Percentiles rank a stretch among this genome's conserved stretches.
Evolutionary conservation across 768 basidiomycete genomes (phyloP).

Genomic region (Tylopilus plumbeoviolaceoides): DNA sequence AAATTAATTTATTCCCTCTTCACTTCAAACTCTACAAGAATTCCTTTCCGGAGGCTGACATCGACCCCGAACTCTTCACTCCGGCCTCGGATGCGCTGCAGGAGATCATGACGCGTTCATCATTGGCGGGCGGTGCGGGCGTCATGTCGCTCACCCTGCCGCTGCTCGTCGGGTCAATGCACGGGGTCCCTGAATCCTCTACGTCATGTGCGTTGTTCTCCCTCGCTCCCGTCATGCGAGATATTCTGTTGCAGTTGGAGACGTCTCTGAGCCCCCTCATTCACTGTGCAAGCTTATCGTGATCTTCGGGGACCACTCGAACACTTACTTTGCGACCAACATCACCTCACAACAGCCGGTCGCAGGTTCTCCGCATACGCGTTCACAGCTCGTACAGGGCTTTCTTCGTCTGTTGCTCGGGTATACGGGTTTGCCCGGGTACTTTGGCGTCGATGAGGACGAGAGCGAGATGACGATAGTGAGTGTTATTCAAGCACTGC

Average conservation of each 20-base stretch:
- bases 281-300: conserved; percentile 78
- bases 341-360: too few species aligned
- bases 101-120: too few species aligned
- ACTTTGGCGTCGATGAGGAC: too few species aligned
- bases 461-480: too few species aligned
- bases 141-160: conserved; percentile 77
- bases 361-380: too few species aligned
- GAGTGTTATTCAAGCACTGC: too few species aligned
- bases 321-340: too few species aligned
- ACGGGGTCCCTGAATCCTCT: conserved; percentile 45
- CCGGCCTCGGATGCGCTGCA: too few species aligned
- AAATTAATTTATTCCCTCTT: too few species aligned
- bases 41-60: conserved; percentile 22
- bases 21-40: too few species aligned
- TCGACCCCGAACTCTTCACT: conserved; percentile 51
- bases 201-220: conserved; percentile 32
- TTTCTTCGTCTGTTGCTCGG: conserved; percentile 66
- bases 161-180: conserved; percentile 64
- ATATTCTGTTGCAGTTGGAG: conserved; percentile 12
- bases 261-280: conserved; percentile 54
- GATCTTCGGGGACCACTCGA: conserved; percentile 85
- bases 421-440: too few species aligned
- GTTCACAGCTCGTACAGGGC: too few species aligned
- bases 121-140: conserved; percentile 67
- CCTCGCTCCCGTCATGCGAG: not conserved